Conservation (phyloP, 257 asterid genomes). For the Ocimum tenuiflorum region DNA sequence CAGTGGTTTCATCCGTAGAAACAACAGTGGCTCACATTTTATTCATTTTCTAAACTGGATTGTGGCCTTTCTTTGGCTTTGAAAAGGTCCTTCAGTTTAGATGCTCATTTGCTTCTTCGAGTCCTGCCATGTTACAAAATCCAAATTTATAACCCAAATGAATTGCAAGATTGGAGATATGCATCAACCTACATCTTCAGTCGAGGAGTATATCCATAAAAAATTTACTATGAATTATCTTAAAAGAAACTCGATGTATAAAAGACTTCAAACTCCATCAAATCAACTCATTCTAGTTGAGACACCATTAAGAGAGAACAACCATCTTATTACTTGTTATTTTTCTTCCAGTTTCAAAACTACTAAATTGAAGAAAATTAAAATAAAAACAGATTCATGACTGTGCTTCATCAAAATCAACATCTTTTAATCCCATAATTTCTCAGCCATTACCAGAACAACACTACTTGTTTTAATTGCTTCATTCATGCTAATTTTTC, state of each 20-base stretch:
- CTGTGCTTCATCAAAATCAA: not conserved
- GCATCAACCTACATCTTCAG: not conserved
- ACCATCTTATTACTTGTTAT: too few species aligned
- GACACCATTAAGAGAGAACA: too few species aligned
- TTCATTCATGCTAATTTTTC: not conserved
- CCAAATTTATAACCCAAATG: not conserved
- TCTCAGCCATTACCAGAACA: not conserved
- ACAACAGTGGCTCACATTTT: too few species aligned
- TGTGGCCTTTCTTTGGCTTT: too few species aligned
- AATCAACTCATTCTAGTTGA: too few species aligned
- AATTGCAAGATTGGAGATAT: not conserved
- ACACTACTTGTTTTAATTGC: not conserved
- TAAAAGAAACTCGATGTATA: not conserved
- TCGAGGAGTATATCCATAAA: too few species aligned
- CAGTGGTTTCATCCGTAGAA: too few species aligned
- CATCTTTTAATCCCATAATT: not conserved
- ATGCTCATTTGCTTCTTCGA: conserved; percentile 17
- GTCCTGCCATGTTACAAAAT: conserved; percentile 10
- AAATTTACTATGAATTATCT: too few species aligned
- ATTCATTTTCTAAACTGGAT: too few species aligned
- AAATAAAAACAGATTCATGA: not conserved
- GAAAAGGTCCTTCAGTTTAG: conserved; percentile 1
- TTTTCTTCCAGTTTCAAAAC: not conserved
- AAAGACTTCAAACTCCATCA: not conserved
- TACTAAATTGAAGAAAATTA: not conserved